These are phyloP conservation scores for Tuber umbilicatum DNA, from an alignment of 495 filamentous ascomycete species.

Conservation along the genomic window DNA sequence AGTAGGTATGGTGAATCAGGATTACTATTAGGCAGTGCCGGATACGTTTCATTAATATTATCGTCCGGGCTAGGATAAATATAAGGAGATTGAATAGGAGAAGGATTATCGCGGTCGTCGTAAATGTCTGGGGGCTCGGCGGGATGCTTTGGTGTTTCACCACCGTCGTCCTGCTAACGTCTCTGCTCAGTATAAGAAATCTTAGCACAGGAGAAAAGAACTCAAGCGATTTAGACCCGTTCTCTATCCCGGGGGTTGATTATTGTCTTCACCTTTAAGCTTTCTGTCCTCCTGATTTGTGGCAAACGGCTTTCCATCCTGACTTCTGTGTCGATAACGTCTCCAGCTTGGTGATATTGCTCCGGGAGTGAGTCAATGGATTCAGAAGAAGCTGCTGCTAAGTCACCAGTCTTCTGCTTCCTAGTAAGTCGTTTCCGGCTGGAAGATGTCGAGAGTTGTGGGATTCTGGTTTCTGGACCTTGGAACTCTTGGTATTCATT, in stretches of 20 bases:
- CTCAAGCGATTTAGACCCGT: constrained; percentile 2
- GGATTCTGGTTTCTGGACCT: neutral
- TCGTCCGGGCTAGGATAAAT: constrained; percentile 13
- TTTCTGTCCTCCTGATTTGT: constrained; percentile 1
- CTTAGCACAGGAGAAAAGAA: constrained; percentile 3
- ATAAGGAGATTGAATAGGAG: constrained; percentile 29
- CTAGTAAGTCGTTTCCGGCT: neutral
- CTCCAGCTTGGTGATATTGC: neutral
- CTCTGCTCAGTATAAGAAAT: constrained; percentile 24
- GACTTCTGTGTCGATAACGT: neutral
- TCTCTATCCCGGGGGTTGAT: neutral
- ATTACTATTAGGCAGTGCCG: constrained; percentile 25
- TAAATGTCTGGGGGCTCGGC: constrained; percentile 16
- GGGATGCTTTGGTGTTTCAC: constrained; percentile 19
- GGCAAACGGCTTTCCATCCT: constrained; percentile 1
- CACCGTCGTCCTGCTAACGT: constrained; percentile 20
- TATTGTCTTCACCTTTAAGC: neutral
- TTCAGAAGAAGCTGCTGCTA: neutral
- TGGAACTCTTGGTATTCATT: neutral
- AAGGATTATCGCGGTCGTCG: constrained; percentile 29
- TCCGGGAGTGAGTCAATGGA: constrained; percentile 4
- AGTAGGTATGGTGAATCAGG: constrained; percentile 11
- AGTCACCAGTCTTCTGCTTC: neutral
- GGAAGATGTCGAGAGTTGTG: neutral
- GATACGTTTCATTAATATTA: constrained; percentile 35